phyloP scores from a whole-genome alignment of 176 grass and related monocot genomes.

The Oryza meridionalis region DNA sequence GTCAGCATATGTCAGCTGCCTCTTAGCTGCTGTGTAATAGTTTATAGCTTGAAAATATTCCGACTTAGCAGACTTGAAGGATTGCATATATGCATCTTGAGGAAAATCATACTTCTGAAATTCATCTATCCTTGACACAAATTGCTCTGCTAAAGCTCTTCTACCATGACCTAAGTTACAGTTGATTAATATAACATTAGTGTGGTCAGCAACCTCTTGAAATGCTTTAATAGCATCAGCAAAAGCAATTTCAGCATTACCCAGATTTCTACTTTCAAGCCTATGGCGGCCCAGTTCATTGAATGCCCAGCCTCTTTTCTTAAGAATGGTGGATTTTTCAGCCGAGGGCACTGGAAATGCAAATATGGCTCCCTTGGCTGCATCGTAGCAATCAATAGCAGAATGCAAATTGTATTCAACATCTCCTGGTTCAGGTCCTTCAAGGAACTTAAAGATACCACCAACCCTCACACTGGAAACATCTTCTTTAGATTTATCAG shows the following conservation, averaged over 20 bases:
- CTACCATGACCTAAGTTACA: slow-evolving; percentile 97
- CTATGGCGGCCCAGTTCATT: slow-evolving; percentile 94
- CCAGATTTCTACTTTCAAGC: slow-evolving; percentile 71
- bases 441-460: slow-evolving; percentile 91
- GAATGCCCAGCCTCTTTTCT: slow-evolving; percentile 92
- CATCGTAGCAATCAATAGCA: slow-evolving; percentile 74
- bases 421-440: slow-evolving; percentile 77
- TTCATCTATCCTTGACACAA: slow-evolving; percentile 74
- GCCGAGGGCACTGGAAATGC: slow-evolving; percentile 40
- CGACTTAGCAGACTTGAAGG: slow-evolving; percentile 70
- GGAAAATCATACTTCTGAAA: slow-evolving; percentile 71
- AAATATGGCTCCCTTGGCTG: slow-evolving; percentile 53
- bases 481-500: slow-evolving; percentile 48
- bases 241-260: slow-evolving; percentile 80
- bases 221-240: slow-evolving; percentile 81
- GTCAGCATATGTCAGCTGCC: slow-evolving; percentile 60
- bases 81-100: slow-evolving; percentile 71
- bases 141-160: slow-evolving; percentile 93
- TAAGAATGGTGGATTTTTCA: slow-evolving; percentile 65
- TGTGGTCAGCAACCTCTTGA: slow-evolving; percentile 83
- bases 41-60: slow-evolving; percentile 94
- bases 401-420: slow-evolving; percentile 79
- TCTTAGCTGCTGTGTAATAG: slow-evolving; percentile 86
- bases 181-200: slow-evolving; percentile 96
- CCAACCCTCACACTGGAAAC: slow-evolving; percentile 60